These are phyloP conservation scores for Sporodiniella umbellata DNA, from an alignment of 371 early-diverging fungal species.

Conservation along the genomic window DNA sequence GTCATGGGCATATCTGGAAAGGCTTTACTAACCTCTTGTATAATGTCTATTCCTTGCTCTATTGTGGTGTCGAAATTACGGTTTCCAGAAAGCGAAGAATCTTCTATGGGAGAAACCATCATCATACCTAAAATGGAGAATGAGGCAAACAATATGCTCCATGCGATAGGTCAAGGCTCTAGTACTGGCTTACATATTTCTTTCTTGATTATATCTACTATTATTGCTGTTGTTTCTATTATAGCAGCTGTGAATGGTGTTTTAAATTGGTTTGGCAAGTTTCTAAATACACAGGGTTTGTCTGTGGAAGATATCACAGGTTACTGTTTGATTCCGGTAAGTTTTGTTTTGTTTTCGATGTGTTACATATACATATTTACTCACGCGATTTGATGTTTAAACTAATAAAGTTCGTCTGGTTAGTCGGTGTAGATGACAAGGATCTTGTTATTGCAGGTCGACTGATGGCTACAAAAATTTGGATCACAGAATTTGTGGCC, in stretches of 20 bases:
- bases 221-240: constrained; percentile 52
- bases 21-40: constrained; percentile 71
- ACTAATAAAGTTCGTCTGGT: constrained; percentile 57
- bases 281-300: constrained; percentile 62
- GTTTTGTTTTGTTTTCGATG: not conserved
- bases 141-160: constrained; percentile 73
- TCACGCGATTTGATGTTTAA: not conserved
- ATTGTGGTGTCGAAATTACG: constrained; percentile 81
- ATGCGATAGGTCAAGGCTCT: constrained; percentile 87
- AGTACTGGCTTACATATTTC: constrained; percentile 77
- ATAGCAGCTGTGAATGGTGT: constrained; percentile 67
- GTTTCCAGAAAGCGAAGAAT: constrained; percentile 81
- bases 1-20: constrained; percentile 60
- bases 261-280: constrained; percentile 74
- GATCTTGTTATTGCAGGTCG: constrained; percentile 62
- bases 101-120: constrained; percentile 67
- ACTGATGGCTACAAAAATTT: constrained; percentile 78
- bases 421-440: constrained; percentile 64
- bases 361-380: too few species aligned
- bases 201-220: constrained; percentile 74
- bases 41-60: constrained; percentile 91
- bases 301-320: constrained; percentile 70
- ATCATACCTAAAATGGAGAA: constrained; percentile 14
- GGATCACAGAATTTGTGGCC: constrained; percentile 86
- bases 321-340: constrained; percentile 65